A percentile compares a stretch with the other conserved stretches of the same genome.
Evolutionary conservation across 768 basidiomycete genomes (phyloP).

Genomic region (Phaeotremella fagi): DNA sequence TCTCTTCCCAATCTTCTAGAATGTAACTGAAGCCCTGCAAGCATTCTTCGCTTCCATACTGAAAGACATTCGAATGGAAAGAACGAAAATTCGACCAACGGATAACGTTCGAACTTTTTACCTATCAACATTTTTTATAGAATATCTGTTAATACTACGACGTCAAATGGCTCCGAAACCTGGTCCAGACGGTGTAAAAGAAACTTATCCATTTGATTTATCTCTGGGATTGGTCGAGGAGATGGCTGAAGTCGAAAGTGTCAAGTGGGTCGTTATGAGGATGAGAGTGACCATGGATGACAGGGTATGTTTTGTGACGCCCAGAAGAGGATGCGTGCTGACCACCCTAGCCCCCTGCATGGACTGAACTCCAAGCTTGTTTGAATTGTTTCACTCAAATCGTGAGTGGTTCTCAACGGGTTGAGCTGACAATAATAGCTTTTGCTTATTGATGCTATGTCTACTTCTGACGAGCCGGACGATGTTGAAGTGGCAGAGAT

Average conservation of each 20-base stretch:
- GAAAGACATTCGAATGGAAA: slow-evolving; percentile 88
- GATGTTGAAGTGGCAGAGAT: slow-evolving; percentile 72
- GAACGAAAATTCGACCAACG: slow-evolving; percentile 87
- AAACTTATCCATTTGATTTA: slow-evolving; percentile 7
- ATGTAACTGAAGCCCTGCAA: slow-evolving; percentile 42
- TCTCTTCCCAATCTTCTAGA: background rate
- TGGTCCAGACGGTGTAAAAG: slow-evolving; percentile 43
- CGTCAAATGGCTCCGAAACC: slow-evolving; percentile 5
- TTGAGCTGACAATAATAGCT: slow-evolving; percentile 50
- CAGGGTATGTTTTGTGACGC: slow-evolving; percentile 62
- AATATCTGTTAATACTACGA: slow-evolving; percentile 68
- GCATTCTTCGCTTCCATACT: slow-evolving; percentile 80
- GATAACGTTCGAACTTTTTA: slow-evolving; percentile 85
- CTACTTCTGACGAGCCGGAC: slow-evolving; percentile 53
- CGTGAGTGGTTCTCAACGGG: slow-evolving; percentile 34
- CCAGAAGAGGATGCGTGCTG: slow-evolving; percentile 6
- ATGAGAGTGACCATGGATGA: slow-evolving; percentile 88
- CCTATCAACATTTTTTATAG: slow-evolving; percentile 84
- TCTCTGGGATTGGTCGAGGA: slow-evolving; percentile 60
- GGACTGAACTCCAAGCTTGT: slow-evolving; percentile 91
- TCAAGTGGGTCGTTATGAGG: slow-evolving; percentile 81
- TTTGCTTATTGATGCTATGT: slow-evolving; percentile 80
- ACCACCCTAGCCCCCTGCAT: slow-evolving; percentile 69
- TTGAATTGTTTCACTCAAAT: slow-evolving; percentile 91
- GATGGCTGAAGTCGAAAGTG: slow-evolving; percentile 79